Base-by-base conservation (phyloP, 345 rosid genomes). In the Cardiospermum halicacabum region DNA sequence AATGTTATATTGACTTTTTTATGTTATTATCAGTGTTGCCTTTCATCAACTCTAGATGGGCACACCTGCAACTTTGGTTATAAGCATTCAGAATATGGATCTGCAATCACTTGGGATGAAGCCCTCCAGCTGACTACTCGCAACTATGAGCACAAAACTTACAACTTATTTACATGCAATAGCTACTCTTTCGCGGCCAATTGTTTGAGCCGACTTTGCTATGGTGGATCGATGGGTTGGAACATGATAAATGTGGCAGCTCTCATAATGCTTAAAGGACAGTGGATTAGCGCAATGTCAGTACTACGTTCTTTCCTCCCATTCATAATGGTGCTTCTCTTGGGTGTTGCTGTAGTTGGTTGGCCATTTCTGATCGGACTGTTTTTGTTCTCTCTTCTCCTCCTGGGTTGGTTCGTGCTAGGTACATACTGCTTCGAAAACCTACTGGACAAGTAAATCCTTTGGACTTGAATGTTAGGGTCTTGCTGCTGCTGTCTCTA, bases 91-190 rank as follows among this genome's bases (percentile, higher is more conserved):
- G 91, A 89, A 64, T 78, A 64, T 40, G 99, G 97, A 30, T 8
- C 93, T 49, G 76, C 96, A 1, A 27, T 82, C 37, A 83, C 93
- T 32, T 95, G 99, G 97, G 96, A 91, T 34, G 94, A 91, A 50
- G 85, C 97, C 19, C 31, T 95, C 12, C 75, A 54, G 47, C 67
- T 64, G 19, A 89, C 85, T 13, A 37, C 39, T 4, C 84, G 88
- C 1, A 69, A 64, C 73, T 95, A 81, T 15, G 96, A 95, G 75
- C 84, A 83, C 77, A 87, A 74, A 64, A 84, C 84, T 57, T 86
- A 89, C 87, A 95, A 95, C 75, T 67, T 95, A 51, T 95, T 95
- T 80, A 95, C 89, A 1, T 91, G 99, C 85, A 95, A 85, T 84
- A 78, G 89, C 73, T 84, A 91, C 71, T 95, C 99, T 0, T 91